A percentile compares a stretch with the other conserved stretches of the same genome.
These are phyloP conservation scores for Nakaseomyces kungkrabaensis DNA, from an alignment of 1,139 yeast species.

Conservation along the genomic window DNA sequence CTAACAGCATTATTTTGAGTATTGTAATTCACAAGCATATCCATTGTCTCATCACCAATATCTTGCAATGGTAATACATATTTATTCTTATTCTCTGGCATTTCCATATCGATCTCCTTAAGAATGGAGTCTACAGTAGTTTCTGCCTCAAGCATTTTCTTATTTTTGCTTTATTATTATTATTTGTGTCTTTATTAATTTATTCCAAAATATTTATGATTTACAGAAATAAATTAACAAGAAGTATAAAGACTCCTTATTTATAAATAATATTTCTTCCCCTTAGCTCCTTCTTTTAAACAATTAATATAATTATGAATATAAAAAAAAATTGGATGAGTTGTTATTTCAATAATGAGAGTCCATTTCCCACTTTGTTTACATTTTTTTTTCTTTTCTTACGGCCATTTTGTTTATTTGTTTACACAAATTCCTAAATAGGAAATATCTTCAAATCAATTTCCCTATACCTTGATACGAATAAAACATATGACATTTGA, in stretches of 20 bases:
- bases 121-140: constrained; percentile 16
- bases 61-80: constrained; percentile 17
- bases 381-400: background rate
- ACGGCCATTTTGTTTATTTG: background rate
- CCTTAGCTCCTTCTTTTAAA: too few relatives aligned
- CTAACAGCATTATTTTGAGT: constrained; percentile 7
- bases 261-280: too few relatives aligned
- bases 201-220: too few relatives aligned
- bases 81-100: constrained; percentile 5
- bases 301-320: too few relatives aligned
- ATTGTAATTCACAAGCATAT: constrained; percentile 21
- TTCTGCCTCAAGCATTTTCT: constrained; percentile 5
- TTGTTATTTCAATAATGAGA: background rate
- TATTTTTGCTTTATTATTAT: background rate
- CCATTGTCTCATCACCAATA: constrained; percentile 28
- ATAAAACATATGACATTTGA: too few relatives aligned
- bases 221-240: too few relatives aligned
- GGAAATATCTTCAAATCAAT: background rate
- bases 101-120: constrained; percentile 17
- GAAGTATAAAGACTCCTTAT: too few relatives aligned
- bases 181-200: too few relatives aligned
- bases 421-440: background rate
- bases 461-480: too few relatives aligned
- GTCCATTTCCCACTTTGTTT: background rate
- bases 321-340: background rate